Evolutionary conservation across 495 filamentous ascomycete species (phyloP).

Genomic region (Xylaria acuta): DNA sequence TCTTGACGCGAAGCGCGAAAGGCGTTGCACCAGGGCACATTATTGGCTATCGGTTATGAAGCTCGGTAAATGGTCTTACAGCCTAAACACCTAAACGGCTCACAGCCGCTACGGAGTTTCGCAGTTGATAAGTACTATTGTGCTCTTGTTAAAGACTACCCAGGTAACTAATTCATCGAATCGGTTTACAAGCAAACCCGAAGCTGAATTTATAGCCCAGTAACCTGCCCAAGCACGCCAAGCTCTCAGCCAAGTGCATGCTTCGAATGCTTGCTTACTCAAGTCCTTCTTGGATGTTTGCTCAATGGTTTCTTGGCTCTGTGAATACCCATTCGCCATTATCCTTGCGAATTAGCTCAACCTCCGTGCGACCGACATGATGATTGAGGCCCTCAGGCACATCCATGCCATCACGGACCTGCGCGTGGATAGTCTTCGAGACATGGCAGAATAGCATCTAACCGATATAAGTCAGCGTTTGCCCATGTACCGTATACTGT

Average conservation of each 20-base stretch:
- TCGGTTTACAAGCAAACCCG: not conserved
- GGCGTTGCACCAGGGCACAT: not conserved
- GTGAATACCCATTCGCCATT: constrained; percentile 47
- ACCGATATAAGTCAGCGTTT: not conserved
- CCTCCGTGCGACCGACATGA: constrained; percentile 37
- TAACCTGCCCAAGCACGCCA: not conserved
- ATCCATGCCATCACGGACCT: constrained; percentile 44
- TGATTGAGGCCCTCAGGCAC: constrained; percentile 43
- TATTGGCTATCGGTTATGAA: constrained; percentile 14
- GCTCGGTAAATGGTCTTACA: constrained; percentile 17
- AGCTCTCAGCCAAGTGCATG: not conserved
- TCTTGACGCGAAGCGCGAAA: constrained; percentile 16
- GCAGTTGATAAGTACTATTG: not conserved
- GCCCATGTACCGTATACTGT: not conserved
- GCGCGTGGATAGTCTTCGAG: constrained; percentile 41
- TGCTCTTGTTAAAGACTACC: not conserved
- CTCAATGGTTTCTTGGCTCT: constrained; percentile 27
- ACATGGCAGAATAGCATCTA: constrained; percentile 47
- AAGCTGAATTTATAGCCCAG: not conserved
- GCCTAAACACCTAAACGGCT: constrained; percentile 10
- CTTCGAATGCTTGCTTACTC: not conserved
- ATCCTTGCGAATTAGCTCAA: constrained; percentile 41
- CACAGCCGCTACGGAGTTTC: constrained; percentile 10
- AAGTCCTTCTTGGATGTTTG: not conserved
- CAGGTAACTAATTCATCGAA: not conserved